Base-by-base conservation (phyloP, 225 moss, liverwort and hornwort genomes). In the Pseudisothecium myosuroides region DNA sequence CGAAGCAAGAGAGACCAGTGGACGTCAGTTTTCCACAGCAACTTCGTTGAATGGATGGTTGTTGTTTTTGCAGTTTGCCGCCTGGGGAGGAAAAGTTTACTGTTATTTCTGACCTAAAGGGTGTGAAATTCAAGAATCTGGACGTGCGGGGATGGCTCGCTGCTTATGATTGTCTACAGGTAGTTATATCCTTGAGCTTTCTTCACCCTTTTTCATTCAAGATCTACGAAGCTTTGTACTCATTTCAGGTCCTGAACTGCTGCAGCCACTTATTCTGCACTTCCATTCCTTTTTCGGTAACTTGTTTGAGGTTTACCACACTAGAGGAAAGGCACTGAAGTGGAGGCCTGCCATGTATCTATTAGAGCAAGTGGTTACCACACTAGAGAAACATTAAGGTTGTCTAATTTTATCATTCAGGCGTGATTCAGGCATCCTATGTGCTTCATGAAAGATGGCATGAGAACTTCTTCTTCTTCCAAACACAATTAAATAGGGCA, bases 101-200 rank as follows among this genome's bases (percentile, higher is more conserved):
- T 15, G 24, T 93, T 37, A 89, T 94, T 72, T 23, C 26, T 58
- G 94, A 94, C 45, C 52, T 94, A 18, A 84, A 90, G 78, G 27
- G 6, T 86, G 68, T 92, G 71, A 90, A 88, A 54, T 82, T 45
- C 84, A 92, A 93, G 86, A 94, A 93, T 76, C 86, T 94, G 80
- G 93, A 93, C 84, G 89, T 90, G 50, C 91, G 93, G 56, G 94
- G 90, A 87, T 93, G 93, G 94, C 88, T 93, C 34, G 65, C 86
- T 84, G 49, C 88, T 47, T 89, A 93, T 54, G 90, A 94, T 32
- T 93, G 59, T 81, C 86, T 94, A 47, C 94, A 94, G 93, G 94
- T 93, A 88, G 2, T 20, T 10, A 22, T 8, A 59, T 63, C 17
- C 47, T 81, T 60, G 54, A 84, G 10, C 19, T 27, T 62, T 43